phyloP scores from a whole-genome alignment of 306 rosid species.

The Medicago arabica region DNA sequence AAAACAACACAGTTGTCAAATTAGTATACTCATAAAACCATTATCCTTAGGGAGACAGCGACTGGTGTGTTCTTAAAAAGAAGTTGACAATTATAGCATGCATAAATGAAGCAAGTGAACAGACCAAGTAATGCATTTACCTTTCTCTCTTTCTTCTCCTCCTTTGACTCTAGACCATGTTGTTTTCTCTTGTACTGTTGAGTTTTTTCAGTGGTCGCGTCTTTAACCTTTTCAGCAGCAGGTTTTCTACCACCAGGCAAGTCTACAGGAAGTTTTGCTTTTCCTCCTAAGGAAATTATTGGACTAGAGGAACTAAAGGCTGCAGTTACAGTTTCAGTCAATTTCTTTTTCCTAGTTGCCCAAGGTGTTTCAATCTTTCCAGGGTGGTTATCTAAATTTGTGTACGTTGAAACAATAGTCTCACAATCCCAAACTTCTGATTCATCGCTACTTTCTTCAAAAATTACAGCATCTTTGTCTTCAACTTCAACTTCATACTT shows the following conservation, averaged over 20 bases:
- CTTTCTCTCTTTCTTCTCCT: constrained; percentile 93
- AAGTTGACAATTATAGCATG: constrained; percentile 6
- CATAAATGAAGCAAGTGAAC: constrained; percentile 29
- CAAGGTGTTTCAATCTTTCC: constrained; percentile 75
- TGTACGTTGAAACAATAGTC: constrained; percentile 81
- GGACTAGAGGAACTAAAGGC: constrained; percentile 58
- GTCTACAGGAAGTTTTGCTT: constrained; percentile 77
- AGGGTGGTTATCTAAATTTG: constrained; percentile 92
- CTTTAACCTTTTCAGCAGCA: constrained; percentile 58
- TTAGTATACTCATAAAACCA: not conserved
- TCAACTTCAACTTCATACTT: constrained; percentile 71
- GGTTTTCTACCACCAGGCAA: constrained; percentile 62
- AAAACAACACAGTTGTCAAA: constrained; percentile 25
- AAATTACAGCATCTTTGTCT: constrained; percentile 50
- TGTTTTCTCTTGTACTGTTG: constrained; percentile 72
- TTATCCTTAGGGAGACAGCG: constrained; percentile 1
- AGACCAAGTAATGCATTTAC: constrained; percentile 47
- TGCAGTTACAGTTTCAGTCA: constrained; percentile 66
- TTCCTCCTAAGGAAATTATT: constrained; percentile 75
- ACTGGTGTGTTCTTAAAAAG: constrained; percentile 5
- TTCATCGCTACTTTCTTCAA: constrained; percentile 87
- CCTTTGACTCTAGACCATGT: constrained; percentile 78
- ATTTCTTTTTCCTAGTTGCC: constrained; percentile 68
- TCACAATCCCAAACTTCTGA: constrained; percentile 94
- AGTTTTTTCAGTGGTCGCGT: constrained; percentile 44